Conservation (phyloP, 73 alveolate species). For the Paraurostyla sp. region DNA sequence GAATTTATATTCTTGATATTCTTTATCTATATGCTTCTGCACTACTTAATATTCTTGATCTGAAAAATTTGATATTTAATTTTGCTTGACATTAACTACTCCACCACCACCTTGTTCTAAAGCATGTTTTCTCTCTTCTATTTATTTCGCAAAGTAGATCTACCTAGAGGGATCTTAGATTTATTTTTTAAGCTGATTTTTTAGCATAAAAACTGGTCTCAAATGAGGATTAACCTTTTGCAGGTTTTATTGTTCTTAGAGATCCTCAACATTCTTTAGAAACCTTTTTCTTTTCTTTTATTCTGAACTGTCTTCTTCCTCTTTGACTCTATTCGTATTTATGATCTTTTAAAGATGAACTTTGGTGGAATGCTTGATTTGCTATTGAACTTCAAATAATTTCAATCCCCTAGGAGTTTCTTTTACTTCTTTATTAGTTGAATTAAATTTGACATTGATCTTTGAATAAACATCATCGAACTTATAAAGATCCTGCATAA, state of each 20-base stretch:
- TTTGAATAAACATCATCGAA: slow-evolving; percentile 45
- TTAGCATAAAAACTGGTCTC: slow-evolving; percentile 27
- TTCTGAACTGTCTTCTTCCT: not conserved
- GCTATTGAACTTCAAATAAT: not conserved
- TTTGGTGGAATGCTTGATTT: not conserved
- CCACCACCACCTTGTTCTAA: slow-evolving; percentile 29
- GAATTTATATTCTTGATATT: slow-evolving; percentile 24
- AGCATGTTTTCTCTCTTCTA: not conserved
- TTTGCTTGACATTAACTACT: not conserved
- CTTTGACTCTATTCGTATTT: not conserved
- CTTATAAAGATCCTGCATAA: slow-evolving; percentile 31
- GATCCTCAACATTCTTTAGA: not conserved
- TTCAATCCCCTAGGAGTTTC: slow-evolving; percentile 35
- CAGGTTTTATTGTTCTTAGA: too few species aligned
- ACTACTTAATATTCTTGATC: not conserved
- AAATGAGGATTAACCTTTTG: not conserved
- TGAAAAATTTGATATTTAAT: not conserved
- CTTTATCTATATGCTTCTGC: slow-evolving; percentile 10
- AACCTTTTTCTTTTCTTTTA: slow-evolving; percentile 22
- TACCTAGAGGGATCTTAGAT: slow-evolving; percentile 27
- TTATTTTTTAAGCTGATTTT: not conserved
- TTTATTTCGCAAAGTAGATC: slow-evolving; percentile 4
- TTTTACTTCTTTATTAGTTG: slow-evolving; percentile 15
- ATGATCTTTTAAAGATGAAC: not conserved
- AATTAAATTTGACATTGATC: slow-evolving; percentile 4